Evolutionary conservation across 352 stramenopile species (phyloP), one percentile per base, ranked within the genome.

Genomic region (Peronosclerospora sorghi): DNA sequence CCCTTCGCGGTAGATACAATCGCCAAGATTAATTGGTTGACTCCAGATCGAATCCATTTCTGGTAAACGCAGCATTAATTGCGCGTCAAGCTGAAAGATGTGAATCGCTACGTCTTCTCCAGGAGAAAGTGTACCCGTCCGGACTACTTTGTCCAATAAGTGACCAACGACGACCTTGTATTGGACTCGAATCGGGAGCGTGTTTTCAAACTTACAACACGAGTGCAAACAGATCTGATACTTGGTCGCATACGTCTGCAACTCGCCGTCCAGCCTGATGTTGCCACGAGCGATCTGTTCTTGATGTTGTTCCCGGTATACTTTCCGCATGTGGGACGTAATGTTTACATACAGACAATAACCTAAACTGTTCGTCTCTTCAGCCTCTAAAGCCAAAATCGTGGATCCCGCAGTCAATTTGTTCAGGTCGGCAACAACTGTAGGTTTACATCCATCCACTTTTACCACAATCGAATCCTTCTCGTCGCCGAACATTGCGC

Each of bases 11-110:
- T 73, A 94, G 39, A 94, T 86, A 30, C 78, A 94, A 39, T 91
- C 76, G 6, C 71, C 69, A 3, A 94, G 49, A 39, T 65, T 73
- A 17, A 91, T 70, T 1, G 70, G 49, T 14, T 62, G 64, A 9
- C 67, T 84, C 81, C 81, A 94, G 8, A 86, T 82, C 14, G 78
- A 90, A 40, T 90, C 79, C 75, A 92, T 89, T 27, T 91, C 81
- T 5, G 81, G 78, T 7, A 91, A 50, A 12, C 79, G 74, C 17
- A 94, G 55, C 28, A 80, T 54, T 6, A 94, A 55, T 27, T 69
- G 63, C 0, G 81, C 76, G 35, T 83, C 65, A n/a, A 77, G 65
- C 49, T 87, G 70, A 26, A 91, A 94, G 46, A 89, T 73, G 36
- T 90, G 71, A 5, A 94, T 65, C 2, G 79, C 59, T 2, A 94